Base-by-base conservation (phyloP, 768 basidiomycete species). In the Panaeolus papilionaceus region DNA sequence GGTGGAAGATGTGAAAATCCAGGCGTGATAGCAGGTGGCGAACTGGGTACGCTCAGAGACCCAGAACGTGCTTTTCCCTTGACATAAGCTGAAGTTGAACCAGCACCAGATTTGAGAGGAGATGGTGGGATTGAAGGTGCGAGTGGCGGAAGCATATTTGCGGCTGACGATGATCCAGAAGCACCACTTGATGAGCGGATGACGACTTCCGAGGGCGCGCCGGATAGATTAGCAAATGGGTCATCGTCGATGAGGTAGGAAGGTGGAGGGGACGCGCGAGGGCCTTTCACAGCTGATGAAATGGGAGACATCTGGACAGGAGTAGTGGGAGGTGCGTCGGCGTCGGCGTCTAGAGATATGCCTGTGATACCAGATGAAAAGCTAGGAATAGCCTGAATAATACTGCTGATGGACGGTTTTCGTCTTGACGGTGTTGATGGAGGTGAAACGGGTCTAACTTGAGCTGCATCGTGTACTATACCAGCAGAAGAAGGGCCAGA, bases 211-310 rank as follows among this genome's bases (percentile, higher is more conserved):
- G 67, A 45, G 23, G 75, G 66, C 69, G 72, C 62, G 44, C 68
- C 62, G 65, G 83, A 79, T 14, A 90, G 80, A 68, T 89, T 87
- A 23, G 92, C 92, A 71, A 93, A 93, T 1, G 92, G 92, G 71
- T 93, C 92, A 63, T 89, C 88, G 71, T 92, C 91, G 28, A 91
- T 79, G 20, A 92, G 81, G 68, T 80, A 84, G n/a, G 74, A 76
- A 16, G 79, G 80, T 1, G 83, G 82, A 5, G 81, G 79, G 12
- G 81, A 82, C 33, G 54, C 26, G 33, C 54, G 14, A 9, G 54
- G 54, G 12, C 54, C 54, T 58, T 58, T 58, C 2, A 58, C 10
- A 14, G 26, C 20, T 1, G 20, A 26, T 20, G 47, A 51, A 18
- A 2, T 12, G 26, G 47, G 47, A 2, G 47, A 51, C n/a, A 20